A percentile compares a stretch with the other conserved stretches of the same genome.
Conservation (phyloP, 1,139 yeast genomes). For the Yamadazyma songkhlaensis region DNA sequence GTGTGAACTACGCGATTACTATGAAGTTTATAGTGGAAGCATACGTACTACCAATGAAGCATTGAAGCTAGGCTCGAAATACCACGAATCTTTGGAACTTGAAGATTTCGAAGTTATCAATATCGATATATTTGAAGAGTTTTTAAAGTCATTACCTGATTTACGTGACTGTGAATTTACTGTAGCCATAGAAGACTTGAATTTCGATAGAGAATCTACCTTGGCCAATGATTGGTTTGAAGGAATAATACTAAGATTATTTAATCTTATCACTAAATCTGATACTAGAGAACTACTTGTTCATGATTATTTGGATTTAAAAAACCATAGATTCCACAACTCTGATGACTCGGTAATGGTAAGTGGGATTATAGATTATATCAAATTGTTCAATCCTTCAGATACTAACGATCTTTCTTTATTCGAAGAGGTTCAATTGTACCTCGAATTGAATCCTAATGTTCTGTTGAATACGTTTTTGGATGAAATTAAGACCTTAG, state of each 20-base stretch:
- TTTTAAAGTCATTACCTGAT: slow-evolving; percentile 7
- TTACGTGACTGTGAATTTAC: not conserved
- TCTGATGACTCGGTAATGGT: slow-evolving; percentile 35
- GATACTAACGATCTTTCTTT: slow-evolving; percentile 19
- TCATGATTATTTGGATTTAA: slow-evolving; percentile 47
- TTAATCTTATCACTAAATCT: slow-evolving; percentile 40
- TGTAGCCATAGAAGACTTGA: not conserved
- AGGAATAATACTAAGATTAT: slow-evolving; percentile 29
- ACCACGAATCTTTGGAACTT: slow-evolving; percentile 43
- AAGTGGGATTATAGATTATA: slow-evolving; percentile 63
- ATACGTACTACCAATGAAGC: slow-evolving; percentile 22
- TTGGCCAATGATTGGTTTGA: slow-evolving; percentile 34
- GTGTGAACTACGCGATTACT: slow-evolving; percentile 52
- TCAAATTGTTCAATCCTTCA: slow-evolving; percentile 21
- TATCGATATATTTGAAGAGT: slow-evolving; percentile 18
- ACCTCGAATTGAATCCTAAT: slow-evolving; percentile 12
- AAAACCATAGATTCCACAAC: slow-evolving; percentile 20
- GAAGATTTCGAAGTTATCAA: slow-evolving; percentile 33
- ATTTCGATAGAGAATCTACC: slow-evolving; percentile 6
- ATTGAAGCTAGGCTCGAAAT: slow-evolving; percentile 37
- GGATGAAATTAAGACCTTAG: slow-evolving; percentile 14
- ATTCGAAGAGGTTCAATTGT: slow-evolving; percentile 22
- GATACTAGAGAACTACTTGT: slow-evolving; percentile 61
- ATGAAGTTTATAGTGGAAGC: slow-evolving; percentile 39
- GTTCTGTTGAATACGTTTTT: slow-evolving; percentile 23